Evolutionary conservation across 345 rosid genomes (phyloP).

Genomic region (Citrus sp.): DNA sequence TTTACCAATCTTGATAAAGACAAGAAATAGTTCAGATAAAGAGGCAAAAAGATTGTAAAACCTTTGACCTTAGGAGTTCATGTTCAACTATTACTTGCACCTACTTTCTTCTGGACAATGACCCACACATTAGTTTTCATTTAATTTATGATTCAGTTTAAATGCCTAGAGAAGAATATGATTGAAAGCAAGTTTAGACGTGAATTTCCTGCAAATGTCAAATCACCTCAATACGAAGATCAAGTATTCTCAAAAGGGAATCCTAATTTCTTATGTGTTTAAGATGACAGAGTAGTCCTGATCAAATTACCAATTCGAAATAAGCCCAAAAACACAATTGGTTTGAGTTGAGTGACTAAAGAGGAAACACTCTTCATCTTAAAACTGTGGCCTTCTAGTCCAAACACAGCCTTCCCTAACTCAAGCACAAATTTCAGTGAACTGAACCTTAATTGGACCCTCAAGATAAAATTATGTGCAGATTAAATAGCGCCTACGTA

Average conservation of each 20-base stretch:
- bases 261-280: background rate
- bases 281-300: background rate
- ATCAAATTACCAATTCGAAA: background rate
- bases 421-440: background rate
- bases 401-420: background rate
- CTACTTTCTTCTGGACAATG: background rate
- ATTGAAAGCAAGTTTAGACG: background rate
- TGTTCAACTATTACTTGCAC: background rate
- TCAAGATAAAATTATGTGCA: background rate
- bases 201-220: background rate
- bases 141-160: background rate
- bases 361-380: background rate
- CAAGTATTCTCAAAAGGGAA: background rate
- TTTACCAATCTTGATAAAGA: slow-evolving; percentile 1
- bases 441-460: background rate
- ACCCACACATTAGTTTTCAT: background rate
- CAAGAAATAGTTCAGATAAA: background rate
- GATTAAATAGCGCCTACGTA: too few relatives aligned
- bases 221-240: background rate
- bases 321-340: background rate
- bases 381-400: background rate
- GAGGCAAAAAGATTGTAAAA: background rate
- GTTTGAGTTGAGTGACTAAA: background rate
- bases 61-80: background rate
- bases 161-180: background rate